These are phyloP conservation scores for Graphilbum ipis-grandicollis DNA, from an alignment of 2,329 filamentous ascomycete species.

Conservation along the genomic window DNA sequence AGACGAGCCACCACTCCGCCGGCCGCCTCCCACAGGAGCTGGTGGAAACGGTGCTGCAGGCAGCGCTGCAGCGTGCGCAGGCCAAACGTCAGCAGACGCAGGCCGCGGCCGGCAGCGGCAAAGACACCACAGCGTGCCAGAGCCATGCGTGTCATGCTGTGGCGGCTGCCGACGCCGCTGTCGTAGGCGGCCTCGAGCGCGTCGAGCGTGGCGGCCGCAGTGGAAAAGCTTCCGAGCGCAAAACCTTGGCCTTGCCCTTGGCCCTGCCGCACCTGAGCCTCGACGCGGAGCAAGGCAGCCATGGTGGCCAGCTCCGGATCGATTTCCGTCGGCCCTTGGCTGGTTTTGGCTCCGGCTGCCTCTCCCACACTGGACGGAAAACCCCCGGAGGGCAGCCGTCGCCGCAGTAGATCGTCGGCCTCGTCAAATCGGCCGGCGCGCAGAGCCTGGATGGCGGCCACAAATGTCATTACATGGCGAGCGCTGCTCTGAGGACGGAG, in stretches of 20 bases:
- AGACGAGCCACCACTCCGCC: constrained; percentile 50
- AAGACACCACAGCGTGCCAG: constrained; percentile 57
- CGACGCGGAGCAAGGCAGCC: not conserved
- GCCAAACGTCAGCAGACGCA: constrained; percentile 60
- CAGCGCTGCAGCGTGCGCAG: constrained; percentile 61
- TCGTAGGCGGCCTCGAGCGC: constrained; percentile 8
- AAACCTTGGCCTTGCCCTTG: too few relatives aligned
- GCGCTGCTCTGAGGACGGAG: constrained; percentile 3
- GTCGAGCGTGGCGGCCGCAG: constrained; percentile 23
- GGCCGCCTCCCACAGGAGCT: constrained; percentile 56
- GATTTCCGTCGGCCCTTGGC: constrained; percentile 13
- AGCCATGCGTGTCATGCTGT: constrained; percentile 43
- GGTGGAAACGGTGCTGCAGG: constrained; percentile 49
- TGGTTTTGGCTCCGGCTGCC: not conserved
- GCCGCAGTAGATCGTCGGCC: constrained; percentile 7
- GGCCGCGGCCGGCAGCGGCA: constrained; percentile 47
- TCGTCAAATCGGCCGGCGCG: constrained; percentile 5
- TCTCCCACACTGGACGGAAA: constrained; percentile 3
- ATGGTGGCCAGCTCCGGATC: not conserved
- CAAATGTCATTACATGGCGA: constrained; percentile 5
- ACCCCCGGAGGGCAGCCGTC: constrained; percentile 6
- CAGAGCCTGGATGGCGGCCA: constrained; percentile 6
- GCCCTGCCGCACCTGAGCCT: not conserved
- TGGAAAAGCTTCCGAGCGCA: too few relatives aligned
- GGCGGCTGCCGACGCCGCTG: constrained; percentile 26